Conservation (phyloP, 2,329 filamentous ascomycete species). For the Ophiosphaerella korrae region DNA sequence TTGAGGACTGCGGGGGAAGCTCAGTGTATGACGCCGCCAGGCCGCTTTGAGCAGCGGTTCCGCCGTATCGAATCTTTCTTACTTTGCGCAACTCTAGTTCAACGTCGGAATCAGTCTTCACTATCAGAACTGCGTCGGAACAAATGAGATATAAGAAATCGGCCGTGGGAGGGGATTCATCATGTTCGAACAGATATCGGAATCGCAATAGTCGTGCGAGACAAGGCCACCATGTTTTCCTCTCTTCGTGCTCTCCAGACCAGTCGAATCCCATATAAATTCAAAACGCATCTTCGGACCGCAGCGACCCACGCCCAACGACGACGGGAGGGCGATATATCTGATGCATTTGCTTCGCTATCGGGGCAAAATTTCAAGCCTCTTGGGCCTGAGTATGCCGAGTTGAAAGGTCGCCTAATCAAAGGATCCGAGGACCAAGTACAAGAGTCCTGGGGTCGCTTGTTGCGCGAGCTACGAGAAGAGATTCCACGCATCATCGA, state of each 20-base stretch:
- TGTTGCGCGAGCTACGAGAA: constrained; percentile 50
- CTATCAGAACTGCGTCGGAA: constrained; percentile 9
- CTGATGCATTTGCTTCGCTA: constrained; percentile 56
- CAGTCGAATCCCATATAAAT: constrained; percentile 15
- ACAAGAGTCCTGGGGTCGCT: constrained; percentile 53
- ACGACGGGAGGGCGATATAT: constrained; percentile 57
- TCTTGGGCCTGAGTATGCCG: constrained; percentile 52
- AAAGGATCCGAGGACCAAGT: constrained; percentile 55
- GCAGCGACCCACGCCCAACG: constrained; percentile 47
- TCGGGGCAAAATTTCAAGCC: constrained; percentile 54
- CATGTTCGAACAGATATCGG: constrained; percentile 12
- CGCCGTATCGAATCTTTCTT: constrained; percentile 19
- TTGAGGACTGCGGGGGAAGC: constrained; percentile 7
- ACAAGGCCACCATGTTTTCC: constrained; percentile 32
- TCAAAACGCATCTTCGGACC: constrained; percentile 30
- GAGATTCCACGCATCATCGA: constrained; percentile 53
- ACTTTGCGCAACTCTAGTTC: constrained; percentile 3
- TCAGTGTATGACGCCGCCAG: constrained; percentile 12
- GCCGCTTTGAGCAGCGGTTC: constrained; percentile 24
- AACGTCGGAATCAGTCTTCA: constrained; percentile 22
- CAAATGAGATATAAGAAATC: constrained; percentile 25
- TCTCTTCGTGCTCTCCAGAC: constrained; percentile 32
- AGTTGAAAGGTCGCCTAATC: constrained; percentile 53
- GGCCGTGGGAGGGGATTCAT: constrained; percentile 11
- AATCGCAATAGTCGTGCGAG: neutral